Percentiles rank a stretch among this genome's conserved stretches.
Evolutionary conservation across 73 alveolate genomes (phyloP).

Genomic region (Tetrahymena elliotti): DNA sequence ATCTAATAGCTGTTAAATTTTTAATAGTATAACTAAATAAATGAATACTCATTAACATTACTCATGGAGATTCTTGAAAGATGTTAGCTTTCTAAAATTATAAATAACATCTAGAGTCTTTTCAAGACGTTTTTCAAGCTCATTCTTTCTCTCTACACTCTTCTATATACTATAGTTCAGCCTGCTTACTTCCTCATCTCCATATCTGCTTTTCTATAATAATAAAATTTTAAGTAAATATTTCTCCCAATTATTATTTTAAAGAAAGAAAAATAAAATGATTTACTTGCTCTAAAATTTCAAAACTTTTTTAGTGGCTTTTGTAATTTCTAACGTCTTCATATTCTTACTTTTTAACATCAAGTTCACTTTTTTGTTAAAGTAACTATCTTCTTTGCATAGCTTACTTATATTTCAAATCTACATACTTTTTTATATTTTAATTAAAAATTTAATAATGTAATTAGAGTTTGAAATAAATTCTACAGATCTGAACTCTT

Average conservation of each 20-base stretch:
- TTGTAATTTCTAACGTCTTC: background rate
- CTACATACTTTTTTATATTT: background rate
- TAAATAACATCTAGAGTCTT: background rate
- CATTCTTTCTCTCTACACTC: background rate
- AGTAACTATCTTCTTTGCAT: background rate
- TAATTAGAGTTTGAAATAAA: background rate
- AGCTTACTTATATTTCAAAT: background rate
- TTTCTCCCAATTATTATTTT: background rate
- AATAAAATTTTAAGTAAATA: too few species aligned
- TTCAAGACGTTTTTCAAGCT: background rate
- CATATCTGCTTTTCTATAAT: background rate
- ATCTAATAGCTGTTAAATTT: too few species aligned
- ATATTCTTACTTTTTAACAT: background rate
- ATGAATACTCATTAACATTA: background rate
- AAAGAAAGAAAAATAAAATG: too few species aligned
- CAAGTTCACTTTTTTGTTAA: background rate
- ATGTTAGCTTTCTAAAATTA: background rate
- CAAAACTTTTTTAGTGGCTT: background rate
- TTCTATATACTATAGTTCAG: background rate
- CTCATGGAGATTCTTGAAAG: background rate
- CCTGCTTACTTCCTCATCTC: background rate
- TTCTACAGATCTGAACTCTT: background rate
- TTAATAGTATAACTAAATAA: background rate
- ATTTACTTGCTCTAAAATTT: background rate
- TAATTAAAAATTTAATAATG: background rate